Evolutionary conservation across 2,329 filamentous ascomycete genomes (phyloP).

Genomic region (Sclerotiophoma versabilis): DNA sequence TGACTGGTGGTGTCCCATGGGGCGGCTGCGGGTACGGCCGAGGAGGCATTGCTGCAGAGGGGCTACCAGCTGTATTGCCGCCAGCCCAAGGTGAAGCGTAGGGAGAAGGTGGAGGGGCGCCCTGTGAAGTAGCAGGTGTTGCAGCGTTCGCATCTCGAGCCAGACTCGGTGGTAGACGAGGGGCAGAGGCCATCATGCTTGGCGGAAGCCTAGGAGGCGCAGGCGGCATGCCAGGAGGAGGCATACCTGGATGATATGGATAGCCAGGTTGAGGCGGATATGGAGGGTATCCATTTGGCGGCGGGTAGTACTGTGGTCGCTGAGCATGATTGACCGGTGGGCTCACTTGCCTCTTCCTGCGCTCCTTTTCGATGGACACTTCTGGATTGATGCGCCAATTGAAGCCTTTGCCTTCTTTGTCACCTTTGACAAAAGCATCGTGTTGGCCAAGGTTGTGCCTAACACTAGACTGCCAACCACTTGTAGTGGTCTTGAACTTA

Average conservation of each 20-base stretch:
- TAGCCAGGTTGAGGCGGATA: conserved; percentile 38
- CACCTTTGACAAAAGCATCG: conserved; percentile 66
- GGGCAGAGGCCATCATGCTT: conserved; percentile 33
- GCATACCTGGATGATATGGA: conserved; percentile 41
- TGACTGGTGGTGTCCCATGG: conserved; percentile 35
- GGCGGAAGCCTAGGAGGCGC: conserved; percentile 40
- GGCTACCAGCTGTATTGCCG: conserved; percentile 38
- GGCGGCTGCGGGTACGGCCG: conserved; percentile 39
- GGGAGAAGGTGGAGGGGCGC: conserved; percentile 39
- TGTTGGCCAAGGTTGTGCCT: conserved; percentile 69
- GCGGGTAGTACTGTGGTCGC: conserved; percentile 42
- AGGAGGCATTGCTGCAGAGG: conserved; percentile 33
- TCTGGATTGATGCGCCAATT: conserved; percentile 68
- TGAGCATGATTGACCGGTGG: conserved; percentile 48
- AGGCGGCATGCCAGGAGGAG: conserved; percentile 40
- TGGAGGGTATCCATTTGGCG: conserved; percentile 38
- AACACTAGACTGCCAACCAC: conserved; percentile 72
- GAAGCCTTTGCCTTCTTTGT: conserved; percentile 68
- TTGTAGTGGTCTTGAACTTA: conserved; percentile 65
- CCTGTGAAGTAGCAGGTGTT: conserved; percentile 33
- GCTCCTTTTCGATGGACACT: conserved; percentile 66
- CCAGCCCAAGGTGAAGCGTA: conserved; percentile 49
- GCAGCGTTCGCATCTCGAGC: conserved; percentile 38
- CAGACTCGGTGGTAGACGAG: conserved; percentile 48
- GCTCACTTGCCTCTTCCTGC: conserved; percentile 59